phyloP scores from a whole-genome alignment of 306 rosid species.

The Erythrophleum fordii region DNA sequence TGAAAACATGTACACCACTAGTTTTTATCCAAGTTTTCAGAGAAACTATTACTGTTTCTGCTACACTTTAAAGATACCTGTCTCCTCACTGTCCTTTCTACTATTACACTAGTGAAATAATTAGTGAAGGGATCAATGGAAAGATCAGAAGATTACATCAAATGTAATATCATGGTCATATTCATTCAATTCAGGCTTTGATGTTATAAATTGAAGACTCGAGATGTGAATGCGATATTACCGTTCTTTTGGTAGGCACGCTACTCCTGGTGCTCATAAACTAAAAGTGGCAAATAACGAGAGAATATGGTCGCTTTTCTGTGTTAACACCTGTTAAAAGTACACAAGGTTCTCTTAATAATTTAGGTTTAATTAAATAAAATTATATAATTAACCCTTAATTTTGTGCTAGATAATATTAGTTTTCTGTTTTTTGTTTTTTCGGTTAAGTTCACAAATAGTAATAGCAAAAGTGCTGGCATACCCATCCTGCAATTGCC shows the following conservation, averaged over 20 bases:
- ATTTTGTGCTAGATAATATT: neutral
- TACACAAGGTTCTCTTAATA: too few species aligned
- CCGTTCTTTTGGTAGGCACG: neutral
- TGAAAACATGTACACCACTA: slow-evolving; percentile 27
- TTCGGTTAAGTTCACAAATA: neutral
- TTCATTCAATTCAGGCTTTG: slow-evolving; percentile 32
- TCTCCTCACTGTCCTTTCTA: slow-evolving; percentile 36
- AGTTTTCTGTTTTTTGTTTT: neutral
- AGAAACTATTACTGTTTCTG: slow-evolving; percentile 1
- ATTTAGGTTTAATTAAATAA: too few species aligned
- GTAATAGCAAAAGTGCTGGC: too few species aligned
- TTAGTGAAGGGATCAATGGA: slow-evolving; percentile 46
- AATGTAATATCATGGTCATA: slow-evolving; percentile 36
- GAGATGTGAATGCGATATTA: too few species aligned
- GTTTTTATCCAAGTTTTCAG: neutral
- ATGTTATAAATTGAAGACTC: neutral
- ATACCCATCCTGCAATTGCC: too few species aligned
- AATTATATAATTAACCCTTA: too few species aligned
- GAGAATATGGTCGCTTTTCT: neutral
- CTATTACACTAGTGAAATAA: slow-evolving; percentile 31
- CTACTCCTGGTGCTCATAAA: slow-evolving; percentile 20
- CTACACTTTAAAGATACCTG: slow-evolving; percentile 38
- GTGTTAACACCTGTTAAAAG: slow-evolving; percentile 14
- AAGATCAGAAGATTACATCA: slow-evolving; percentile 40
- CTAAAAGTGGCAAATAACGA: slow-evolving; percentile 38